phyloP scores from a whole-genome alignment of 2,329 filamentous ascomycete species.

The Botryotinia globosa region DNA sequence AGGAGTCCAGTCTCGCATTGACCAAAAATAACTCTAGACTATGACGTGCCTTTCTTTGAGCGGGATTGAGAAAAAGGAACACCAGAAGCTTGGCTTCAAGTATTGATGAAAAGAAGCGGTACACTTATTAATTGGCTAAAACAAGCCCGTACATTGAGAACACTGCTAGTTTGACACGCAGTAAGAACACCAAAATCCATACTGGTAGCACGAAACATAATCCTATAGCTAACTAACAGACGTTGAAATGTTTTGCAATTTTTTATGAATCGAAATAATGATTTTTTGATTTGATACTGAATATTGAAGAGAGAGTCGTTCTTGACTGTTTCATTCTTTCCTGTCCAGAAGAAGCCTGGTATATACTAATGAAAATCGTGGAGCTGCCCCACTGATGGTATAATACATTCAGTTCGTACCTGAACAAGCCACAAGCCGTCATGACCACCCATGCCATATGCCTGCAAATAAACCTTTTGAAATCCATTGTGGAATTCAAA shows the following conservation, averaged over 20 bases:
- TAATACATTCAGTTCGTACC: background rate
- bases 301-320: background rate
- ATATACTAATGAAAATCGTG: background rate
- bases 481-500: background rate
- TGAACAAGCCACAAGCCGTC: background rate
- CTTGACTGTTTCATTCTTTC: background rate
- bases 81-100: background rate
- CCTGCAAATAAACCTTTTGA: background rate
- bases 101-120: background rate
- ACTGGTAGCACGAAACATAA: background rate
- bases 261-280: background rate
- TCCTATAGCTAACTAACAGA: accelerated
- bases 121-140: background rate
- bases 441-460: background rate
- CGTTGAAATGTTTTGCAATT: background rate
- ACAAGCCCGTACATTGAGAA: background rate
- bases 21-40: background rate
- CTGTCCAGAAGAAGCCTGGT: background rate
- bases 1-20: background rate
- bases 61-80: background rate
- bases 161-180: background rate
- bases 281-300: background rate
- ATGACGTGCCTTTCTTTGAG: background rate
- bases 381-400: background rate
- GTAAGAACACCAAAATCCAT: background rate